A percentile compares a stretch with the other conserved stretches of the same genome.
Evolutionary conservation across 768 basidiomycete species (phyloP).

Genomic region (Collybiopsis confluens): DNA sequence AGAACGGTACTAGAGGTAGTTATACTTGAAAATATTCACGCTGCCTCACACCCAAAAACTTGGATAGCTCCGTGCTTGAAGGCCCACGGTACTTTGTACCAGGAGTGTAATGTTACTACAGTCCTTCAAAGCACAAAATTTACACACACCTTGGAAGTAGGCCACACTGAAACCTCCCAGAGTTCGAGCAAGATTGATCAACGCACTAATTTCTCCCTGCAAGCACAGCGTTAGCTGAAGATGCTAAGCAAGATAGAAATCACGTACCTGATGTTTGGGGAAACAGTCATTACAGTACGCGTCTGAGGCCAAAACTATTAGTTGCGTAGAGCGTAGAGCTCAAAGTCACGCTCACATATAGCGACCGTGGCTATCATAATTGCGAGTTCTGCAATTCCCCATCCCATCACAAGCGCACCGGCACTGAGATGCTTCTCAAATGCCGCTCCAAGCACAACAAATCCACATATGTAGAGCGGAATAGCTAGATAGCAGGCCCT

Average conservation of each 20-base stretch:
- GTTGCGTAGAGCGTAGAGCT: too few relatives aligned
- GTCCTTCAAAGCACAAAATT: too few relatives aligned
- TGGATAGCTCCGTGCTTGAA: slow-evolving; percentile 56
- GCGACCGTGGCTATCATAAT: slow-evolving; percentile 38
- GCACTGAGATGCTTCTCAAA: slow-evolving; percentile 24
- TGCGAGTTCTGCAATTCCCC: slow-evolving; percentile 34
- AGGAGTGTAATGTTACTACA: too few relatives aligned
- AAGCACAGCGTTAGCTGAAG: not conserved
- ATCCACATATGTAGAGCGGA: slow-evolving; percentile 37
- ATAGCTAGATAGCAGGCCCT: slow-evolving; percentile 36
- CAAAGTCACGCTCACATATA: slow-evolving; percentile 17
- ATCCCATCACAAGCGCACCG: slow-evolving; percentile 32
- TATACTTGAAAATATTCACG: slow-evolving; percentile 33
- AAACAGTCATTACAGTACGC: slow-evolving; percentile 35
- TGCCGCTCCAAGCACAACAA: slow-evolving; percentile 35
- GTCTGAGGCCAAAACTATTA: slow-evolving; percentile 12
- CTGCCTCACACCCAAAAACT: slow-evolving; percentile 58
- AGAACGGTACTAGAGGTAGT: not conserved
- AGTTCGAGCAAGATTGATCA: slow-evolving; percentile 49
- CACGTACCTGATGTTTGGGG: slow-evolving; percentile 20
- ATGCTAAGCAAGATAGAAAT: too few relatives aligned
- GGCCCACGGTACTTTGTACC: slow-evolving; percentile 51
- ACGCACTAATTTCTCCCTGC: slow-evolving; percentile 51
- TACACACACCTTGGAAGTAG: slow-evolving; percentile 58
- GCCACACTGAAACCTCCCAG: slow-evolving; percentile 57